Conservation (phyloP, 176 grass and related monocot genomes). For the Zizania latifolia region DNA sequence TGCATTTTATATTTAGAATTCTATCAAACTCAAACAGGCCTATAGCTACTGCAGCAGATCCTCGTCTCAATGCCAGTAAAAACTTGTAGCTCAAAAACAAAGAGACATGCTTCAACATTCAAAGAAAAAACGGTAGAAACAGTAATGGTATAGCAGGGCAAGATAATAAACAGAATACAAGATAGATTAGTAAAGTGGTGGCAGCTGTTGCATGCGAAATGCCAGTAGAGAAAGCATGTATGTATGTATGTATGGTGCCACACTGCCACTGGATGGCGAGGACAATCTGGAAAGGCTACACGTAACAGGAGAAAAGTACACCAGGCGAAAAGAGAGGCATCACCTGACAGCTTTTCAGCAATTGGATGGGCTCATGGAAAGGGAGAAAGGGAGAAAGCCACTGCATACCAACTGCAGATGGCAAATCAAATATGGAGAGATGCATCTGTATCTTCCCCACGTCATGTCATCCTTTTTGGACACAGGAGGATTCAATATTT, state of each 20-base stretch:
- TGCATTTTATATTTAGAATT: too few relatives aligned
- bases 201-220: neutral
- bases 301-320: neutral
- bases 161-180: neutral
- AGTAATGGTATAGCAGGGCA: too few relatives aligned
- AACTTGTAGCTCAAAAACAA: too few relatives aligned
- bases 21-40: too few relatives aligned
- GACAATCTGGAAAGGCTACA: slow-evolving; percentile 16
- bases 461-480: neutral
- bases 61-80: too few relatives aligned
- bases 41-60: too few relatives aligned
- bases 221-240: neutral
- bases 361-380: neutral
- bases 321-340: neutral
- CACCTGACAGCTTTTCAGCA: neutral
- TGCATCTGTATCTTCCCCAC: neutral
- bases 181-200: neutral
- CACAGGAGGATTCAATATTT: too few relatives aligned
- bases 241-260: neutral
- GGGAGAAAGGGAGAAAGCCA: neutral
- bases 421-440: neutral
- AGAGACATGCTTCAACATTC: too few relatives aligned
- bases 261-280: neutral
- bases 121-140: too few relatives aligned
- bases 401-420: neutral